Evolutionary conservation across 2,329 filamentous ascomycete species (phyloP).

Genomic region (Diaporthe citriasiana): DNA sequence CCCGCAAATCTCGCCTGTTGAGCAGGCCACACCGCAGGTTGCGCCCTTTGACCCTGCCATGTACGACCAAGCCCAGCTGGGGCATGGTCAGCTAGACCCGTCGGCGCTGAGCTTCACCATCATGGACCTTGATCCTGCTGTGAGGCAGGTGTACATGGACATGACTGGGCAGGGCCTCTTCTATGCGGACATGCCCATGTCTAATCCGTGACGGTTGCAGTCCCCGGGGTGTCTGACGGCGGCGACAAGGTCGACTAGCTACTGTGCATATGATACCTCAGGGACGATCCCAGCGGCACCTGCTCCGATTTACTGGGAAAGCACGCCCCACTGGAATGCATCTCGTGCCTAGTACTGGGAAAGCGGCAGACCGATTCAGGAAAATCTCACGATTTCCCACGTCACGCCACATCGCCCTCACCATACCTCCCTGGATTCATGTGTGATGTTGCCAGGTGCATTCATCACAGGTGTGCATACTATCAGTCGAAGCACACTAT

Average conservation of each 20-base stretch:
- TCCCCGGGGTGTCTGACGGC: slow-evolving; percentile 4
- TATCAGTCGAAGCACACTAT: not conserved
- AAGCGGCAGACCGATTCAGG: not conserved
- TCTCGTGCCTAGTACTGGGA: slow-evolving; percentile 4
- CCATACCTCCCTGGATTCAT: not conserved
- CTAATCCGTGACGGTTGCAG: slow-evolving; percentile 28
- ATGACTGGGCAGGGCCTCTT: slow-evolving; percentile 32
- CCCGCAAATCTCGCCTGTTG: slow-evolving; percentile 13
- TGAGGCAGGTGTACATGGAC: slow-evolving; percentile 30
- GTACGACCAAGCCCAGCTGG: slow-evolving; percentile 27
- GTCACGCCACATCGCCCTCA: not conserved
- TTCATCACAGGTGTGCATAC: slow-evolving; percentile 12
- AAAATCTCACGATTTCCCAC: not conserved
- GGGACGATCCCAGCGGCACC: not conserved
- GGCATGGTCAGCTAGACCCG: slow-evolving; percentile 12
- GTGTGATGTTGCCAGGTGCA: slow-evolving; percentile 29
- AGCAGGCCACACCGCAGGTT: slow-evolving; percentile 14
- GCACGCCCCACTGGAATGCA: not conserved
- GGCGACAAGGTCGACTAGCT: slow-evolving; percentile 2
- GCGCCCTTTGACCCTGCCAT: slow-evolving; percentile 18
- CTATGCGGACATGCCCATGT: slow-evolving; percentile 32
- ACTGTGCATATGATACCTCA: not conserved
- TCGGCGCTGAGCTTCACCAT: slow-evolving; percentile 32
- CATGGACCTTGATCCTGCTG: slow-evolving; percentile 30
- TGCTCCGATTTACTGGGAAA: not conserved